Evolutionary conservation across 768 basidiomycete species (phyloP).

Genomic region (Sistotremastrum suecicum): DNA sequence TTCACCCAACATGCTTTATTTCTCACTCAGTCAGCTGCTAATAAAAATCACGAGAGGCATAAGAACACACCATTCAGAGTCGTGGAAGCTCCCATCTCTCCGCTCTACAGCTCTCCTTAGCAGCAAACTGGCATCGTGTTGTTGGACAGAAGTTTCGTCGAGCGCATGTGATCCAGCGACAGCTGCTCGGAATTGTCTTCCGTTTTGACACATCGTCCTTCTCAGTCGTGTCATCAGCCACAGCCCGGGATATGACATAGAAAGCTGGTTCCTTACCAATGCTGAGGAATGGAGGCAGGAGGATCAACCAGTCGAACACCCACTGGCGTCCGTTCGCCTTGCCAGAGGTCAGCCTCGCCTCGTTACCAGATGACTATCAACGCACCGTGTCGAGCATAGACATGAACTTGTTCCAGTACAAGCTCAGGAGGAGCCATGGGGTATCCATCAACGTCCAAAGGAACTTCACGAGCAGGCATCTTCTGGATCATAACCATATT

Average conservation of each 20-base stretch:
- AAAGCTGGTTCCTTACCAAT: slow-evolving; percentile 24
- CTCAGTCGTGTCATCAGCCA: too few relatives aligned
- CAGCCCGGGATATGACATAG: too few relatives aligned
- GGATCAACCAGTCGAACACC: slow-evolving; percentile 44
- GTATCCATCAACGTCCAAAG: slow-evolving; percentile 48
- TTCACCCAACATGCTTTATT: slow-evolving; percentile 49
- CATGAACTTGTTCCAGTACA: slow-evolving; percentile 54
- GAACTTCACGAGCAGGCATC: slow-evolving; percentile 15
- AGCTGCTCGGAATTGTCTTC: slow-evolving; percentile 33
- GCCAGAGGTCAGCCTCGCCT: not conserved
- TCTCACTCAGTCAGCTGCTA: not conserved
- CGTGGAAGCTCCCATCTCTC: slow-evolving; percentile 34
- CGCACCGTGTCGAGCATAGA: slow-evolving; percentile 65
- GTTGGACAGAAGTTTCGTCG: slow-evolving; percentile 9
- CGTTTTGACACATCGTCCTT: slow-evolving; percentile 42
- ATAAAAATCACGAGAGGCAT: not conserved
- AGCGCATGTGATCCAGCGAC: slow-evolving; percentile 19
- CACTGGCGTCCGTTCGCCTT: slow-evolving; percentile 73
- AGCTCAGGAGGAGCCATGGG: slow-evolving; percentile 41
- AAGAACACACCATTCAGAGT: slow-evolving; percentile 47
- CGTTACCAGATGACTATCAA: slow-evolving; percentile 2
- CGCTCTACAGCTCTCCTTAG: slow-evolving; percentile 40
- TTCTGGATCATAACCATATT: too few relatives aligned
- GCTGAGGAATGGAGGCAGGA: slow-evolving; percentile 50
- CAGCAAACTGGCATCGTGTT: slow-evolving; percentile 17